A percentile compares a stretch with the other conserved stretches of the same genome.
Conservation (phyloP, 768 basidiomycete species). For the Amyloporia xantha region DNA sequence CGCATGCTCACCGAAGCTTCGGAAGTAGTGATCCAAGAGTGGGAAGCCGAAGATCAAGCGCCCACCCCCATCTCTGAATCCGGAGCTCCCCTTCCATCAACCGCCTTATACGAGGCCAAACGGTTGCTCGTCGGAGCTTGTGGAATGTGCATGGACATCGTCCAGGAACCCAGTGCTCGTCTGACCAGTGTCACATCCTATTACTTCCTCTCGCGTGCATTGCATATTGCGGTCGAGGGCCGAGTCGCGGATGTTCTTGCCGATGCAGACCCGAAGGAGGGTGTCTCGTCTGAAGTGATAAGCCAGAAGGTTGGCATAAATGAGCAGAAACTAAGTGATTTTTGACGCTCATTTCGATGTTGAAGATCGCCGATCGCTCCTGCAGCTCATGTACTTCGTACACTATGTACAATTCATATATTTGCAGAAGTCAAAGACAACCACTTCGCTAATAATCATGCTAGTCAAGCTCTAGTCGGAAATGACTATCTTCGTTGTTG, state of each 20-base stretch:
- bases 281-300: background rate
- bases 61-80: background rate
- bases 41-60: conserved; percentile 1
- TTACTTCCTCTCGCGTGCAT: conserved; percentile 1
- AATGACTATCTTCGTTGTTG: conserved; percentile 1
- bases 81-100: background rate
- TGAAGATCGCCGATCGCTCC: background rate
- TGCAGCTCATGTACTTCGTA: conserved; percentile 2
- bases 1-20: conserved; percentile 2
- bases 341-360: background rate
- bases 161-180: conserved; percentile 6
- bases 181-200: background rate
- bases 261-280: background rate
- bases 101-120: conserved; percentile 1
- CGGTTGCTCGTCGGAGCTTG: conserved; percentile 4
- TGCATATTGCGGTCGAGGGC: conserved; percentile 5
- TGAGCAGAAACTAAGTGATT: conserved; percentile 2
- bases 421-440: conserved; percentile 1
- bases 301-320: background rate
- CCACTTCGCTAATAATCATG: conserved; percentile 2
- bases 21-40: conserved; percentile 8
- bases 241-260: conserved; percentile 5
- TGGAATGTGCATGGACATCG: conserved; percentile 6
- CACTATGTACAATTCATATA: conserved; percentile 1
- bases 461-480: background rate